Evolutionary conservation across 768 basidiomycete genomes (phyloP), one percentile per base, ranked within the genome.

Genomic region (Termitomyces sp.): DNA sequence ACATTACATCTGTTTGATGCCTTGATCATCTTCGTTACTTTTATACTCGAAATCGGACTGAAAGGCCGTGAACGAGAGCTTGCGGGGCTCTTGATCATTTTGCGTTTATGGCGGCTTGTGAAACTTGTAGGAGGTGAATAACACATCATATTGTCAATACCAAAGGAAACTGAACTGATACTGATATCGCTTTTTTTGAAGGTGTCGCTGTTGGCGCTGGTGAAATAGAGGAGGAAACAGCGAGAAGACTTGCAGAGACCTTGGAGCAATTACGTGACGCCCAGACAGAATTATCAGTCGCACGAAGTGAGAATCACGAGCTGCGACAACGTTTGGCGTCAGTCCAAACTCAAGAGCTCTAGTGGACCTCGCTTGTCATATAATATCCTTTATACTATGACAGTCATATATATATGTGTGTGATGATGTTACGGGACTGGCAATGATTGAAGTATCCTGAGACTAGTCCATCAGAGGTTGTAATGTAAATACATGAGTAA

Each of bases 61-160:
- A 79, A 78, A 63, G 90, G 91, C 2, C 78, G 72, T 53, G 87
- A 88, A 66, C 73, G 83, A 58, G 88, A 93, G 64, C 77, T 92
- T 22, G 87, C 85, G 1, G 81, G 78, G 6, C 71, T 93, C 26
- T 79, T 93, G 35, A 77, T 93, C 43, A 72, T 88, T 20, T 73
- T 93, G 30, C 90, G 91, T 70, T 69, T 93, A 14, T 92, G 92
- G 91, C 79, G 91, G 26, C 73, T 93, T 33, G 80, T 92, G 26
- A 90, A 92, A 66, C 75, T 93, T 13, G 84, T 90, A 35, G 73
- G 75, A 70, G 74, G 76, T 81, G 45, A 63, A 66, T 11, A 13
- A 41, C n/a, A 30, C 26, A 47, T 9, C 35, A 14, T 48, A 10
- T 48, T 45, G 16, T 32, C 22, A 3, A 10, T n/a, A n/a, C 5